Evolutionary conservation across 1,284 basidiomycete genomes (phyloP), one percentile per base, ranked within the genome.

Genomic region (Cryptococcus wingfieldii): DNA sequence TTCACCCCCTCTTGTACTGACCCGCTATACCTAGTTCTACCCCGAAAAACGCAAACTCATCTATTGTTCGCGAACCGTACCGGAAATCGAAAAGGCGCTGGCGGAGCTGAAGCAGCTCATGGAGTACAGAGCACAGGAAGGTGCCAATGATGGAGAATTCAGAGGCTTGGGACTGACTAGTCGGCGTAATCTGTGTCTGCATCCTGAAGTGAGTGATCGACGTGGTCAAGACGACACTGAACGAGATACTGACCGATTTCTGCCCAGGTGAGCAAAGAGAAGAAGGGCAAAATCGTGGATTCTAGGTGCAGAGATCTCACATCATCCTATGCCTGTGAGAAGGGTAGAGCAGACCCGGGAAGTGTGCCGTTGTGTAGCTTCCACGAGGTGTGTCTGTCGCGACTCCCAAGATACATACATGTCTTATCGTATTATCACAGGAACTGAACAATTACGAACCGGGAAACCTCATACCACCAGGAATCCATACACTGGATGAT

Each of bases 11-110:
- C 50, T 42, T 7, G 25, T 45, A 19, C 27, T 27, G n/a, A 44
- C 38, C 39, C 19, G 10, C 18, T 14, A 10, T 23, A 7, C 12
- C 46, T 63, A 94, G 89, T 96, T 93, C 78, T 91, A 94, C 72
- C 89, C 92, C 9, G 88, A 86, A 8, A 86, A 87, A 60, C 84
- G 96, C 61, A 98, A 98, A 76, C 85, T 99, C 64, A 88, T 99
- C 65, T 99, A 99, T 77, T 99, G 96, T 77, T 98, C 96, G 25
- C 94, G 96, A 71, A 99, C 96, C 3, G 96, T 99, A n/a, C 96
- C 96, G 6, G 96, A 99, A 79, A 99, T 99, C 66, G 96, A 99
- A 77, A 99, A 99, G 77, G 96, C 96, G 0, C 80, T 99, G 47
- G 86, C 93, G 1, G 96, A 99, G 79, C 79, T 99, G 70, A 96